phyloP scores from a whole-genome alignment of 148 eudicot genomes.

The Hydrangea macrophylla region DNA sequence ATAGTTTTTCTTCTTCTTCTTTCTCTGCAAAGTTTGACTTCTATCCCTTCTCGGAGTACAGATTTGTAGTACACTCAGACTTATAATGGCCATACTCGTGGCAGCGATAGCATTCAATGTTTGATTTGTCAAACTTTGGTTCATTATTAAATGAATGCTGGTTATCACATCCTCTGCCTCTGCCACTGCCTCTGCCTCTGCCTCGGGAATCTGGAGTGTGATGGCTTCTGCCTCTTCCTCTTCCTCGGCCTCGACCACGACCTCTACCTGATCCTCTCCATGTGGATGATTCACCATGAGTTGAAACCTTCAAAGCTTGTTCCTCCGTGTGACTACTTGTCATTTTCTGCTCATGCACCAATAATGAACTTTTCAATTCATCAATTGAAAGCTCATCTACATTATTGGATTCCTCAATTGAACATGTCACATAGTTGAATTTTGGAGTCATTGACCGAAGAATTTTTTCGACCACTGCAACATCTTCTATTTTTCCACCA shows the following conservation, averaged over 20 bases:
- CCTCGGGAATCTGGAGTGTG: not conserved
- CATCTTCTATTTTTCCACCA: slow-evolving; percentile 1
- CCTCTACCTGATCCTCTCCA: slow-evolving; percentile 3
- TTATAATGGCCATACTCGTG: slow-evolving; percentile 13
- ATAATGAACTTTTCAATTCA: slow-evolving; percentile 9
- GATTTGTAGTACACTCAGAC: slow-evolving; percentile 2
- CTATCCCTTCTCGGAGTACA: not conserved
- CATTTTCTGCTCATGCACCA: slow-evolving; percentile 14
- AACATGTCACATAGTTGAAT: slow-evolving; percentile 14
- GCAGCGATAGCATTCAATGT: slow-evolving; percentile 16
- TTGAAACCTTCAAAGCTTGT: slow-evolving; percentile 15
- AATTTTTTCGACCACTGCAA: slow-evolving; percentile 10
- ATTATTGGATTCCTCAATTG: slow-evolving; percentile 16
- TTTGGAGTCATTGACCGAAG: slow-evolving; percentile 10
- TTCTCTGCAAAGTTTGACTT: slow-evolving; percentile 8
- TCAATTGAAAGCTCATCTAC: slow-evolving; percentile 2
- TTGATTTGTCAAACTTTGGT: slow-evolving; percentile 4
- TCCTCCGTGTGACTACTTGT: slow-evolving; percentile 9
- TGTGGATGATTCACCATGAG: not conserved
- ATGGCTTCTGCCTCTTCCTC: not conserved
- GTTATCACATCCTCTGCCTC: not conserved
- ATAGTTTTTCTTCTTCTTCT: not conserved
- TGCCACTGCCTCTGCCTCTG: too few relatives aligned
- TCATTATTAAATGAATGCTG: not conserved
- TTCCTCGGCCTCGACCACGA: not conserved